Evolutionary conservation across 2,329 filamentous ascomycete species (phyloP), one percentile per base, ranked within the genome.

Genomic region (Hymenoscyphus scutula): DNA sequence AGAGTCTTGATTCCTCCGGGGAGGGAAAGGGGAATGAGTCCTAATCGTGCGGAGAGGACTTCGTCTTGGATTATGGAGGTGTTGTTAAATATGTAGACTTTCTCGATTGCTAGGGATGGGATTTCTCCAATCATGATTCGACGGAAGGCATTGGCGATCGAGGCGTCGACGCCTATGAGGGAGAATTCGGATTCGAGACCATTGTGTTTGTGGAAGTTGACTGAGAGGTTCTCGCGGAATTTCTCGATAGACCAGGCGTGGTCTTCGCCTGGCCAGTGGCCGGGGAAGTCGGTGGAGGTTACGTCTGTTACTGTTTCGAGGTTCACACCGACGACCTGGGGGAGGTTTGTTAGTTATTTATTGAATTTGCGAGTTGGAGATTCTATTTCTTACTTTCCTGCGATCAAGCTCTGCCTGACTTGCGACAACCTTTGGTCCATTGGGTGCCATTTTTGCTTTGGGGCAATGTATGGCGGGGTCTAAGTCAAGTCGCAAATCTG

Each of bases 31-130:
- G 96, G 95, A 60, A 99, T 89, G 54, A 99, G 85, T 63, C 95
- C 95, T 34, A 99, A 82, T 53, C 95, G 85, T 76, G 95, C 91
- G 17, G 93, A 89, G 58, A 99, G 87, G 4, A 99, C 94, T 80
- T 99, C 95, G 75, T 99, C 95, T 76, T 98, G 94, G 72, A 99
- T 95, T 38, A 99, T 92, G 5, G 92, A 97, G 58, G 94, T 98
- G 81, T 99, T 99, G 81, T 97, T 96, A 75, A 91, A 85, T 67
- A 98, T 88, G 79, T 90, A 99, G 74, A 96, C 91, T 66, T 87
- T 89, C 81, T 99, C 95, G 72, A 99, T 93, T 69, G 96, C 95
- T 54, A 99, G 84, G 1, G 92, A 95, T 19, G 94, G 92, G 59
- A 99, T 90, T 80, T 99, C 96, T 69, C 94, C 85, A 76, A 99